Percentiles rank a stretch among this genome's conserved stretches.
Conservation (phyloP, 352 stramenopile species). For the Globisporangium ultimum region DNA sequence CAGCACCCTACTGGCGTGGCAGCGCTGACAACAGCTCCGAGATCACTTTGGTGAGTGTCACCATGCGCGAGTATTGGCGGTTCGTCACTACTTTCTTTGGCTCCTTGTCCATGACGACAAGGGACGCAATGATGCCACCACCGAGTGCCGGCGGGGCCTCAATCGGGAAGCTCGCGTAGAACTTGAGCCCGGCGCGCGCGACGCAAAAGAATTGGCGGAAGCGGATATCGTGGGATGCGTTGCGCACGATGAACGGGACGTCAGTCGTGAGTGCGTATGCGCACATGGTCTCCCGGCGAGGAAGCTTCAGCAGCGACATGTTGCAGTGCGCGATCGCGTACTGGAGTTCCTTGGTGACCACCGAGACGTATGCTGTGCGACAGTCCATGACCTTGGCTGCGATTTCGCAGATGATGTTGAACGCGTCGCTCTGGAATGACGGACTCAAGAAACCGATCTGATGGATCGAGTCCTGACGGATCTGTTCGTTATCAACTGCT, state of each 20-base stretch:
- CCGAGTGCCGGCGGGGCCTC: slow-evolving; percentile 21
- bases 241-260: slow-evolving; percentile 28
- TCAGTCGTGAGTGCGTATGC: slow-evolving; percentile 31
- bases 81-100: slow-evolving; percentile 27
- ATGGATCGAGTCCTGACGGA: slow-evolving; percentile 22
- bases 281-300: slow-evolving; percentile 28
- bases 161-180: slow-evolving; percentile 36
- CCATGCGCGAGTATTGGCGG: slow-evolving; percentile 30
- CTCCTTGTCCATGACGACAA: slow-evolving; percentile 32
- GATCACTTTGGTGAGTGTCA: slow-evolving; percentile 21
- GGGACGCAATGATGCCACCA: slow-evolving; percentile 26
- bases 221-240: slow-evolving; percentile 28
- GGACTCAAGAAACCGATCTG: slow-evolving; percentile 19
- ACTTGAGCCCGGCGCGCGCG: slow-evolving; percentile 22
- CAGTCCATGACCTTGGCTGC: slow-evolving; percentile 33
- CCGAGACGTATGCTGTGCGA: slow-evolving; percentile 22
- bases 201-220: slow-evolving; percentile 38
- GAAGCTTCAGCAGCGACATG: slow-evolving; percentile 24
- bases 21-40: slow-evolving; percentile 21
- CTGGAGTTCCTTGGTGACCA: slow-evolving; percentile 28
- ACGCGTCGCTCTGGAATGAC: slow-evolving; percentile 15
- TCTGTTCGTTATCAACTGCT: slow-evolving; percentile 15
- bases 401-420: slow-evolving; percentile 28
- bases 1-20: slow-evolving; percentile 1
- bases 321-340: slow-evolving; percentile 27